Percentiles rank a stretch among this genome's conserved stretches.
Conservation (phyloP, 2,329 filamentous ascomycete species). For the Talaromyces sp. region DNA sequence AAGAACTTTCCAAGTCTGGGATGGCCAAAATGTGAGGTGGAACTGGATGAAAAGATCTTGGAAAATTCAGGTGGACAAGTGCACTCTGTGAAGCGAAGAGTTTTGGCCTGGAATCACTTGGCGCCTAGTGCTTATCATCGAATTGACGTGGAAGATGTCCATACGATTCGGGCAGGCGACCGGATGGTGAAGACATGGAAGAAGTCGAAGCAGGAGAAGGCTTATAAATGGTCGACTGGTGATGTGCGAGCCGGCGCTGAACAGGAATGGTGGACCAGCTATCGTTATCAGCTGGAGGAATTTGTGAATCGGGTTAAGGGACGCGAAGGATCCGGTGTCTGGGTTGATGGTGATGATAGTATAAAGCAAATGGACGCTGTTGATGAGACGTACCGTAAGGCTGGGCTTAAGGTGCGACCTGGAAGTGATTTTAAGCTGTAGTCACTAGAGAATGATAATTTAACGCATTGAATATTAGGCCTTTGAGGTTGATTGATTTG, state of each 20-base stretch:
- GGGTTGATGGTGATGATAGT: constrained; percentile 48
- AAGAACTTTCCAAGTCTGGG: constrained; percentile 7
- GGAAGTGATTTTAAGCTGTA: background rate
- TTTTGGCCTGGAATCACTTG: constrained; percentile 24
- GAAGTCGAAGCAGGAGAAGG: constrained; percentile 17
- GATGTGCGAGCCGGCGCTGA: background rate
- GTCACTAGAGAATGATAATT: too few relatives aligned
- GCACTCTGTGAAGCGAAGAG: constrained; percentile 12
- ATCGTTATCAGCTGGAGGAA: constrained; percentile 52
- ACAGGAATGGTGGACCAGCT: constrained; percentile 49
- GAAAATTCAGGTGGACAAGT: background rate
- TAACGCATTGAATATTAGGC: too few relatives aligned
- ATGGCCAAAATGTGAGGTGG: constrained; percentile 24
- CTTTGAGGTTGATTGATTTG: too few relatives aligned
- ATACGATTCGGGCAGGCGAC: constrained; percentile 26
- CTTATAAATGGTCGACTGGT: constrained; percentile 30
- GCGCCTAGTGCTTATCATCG: constrained; percentile 22
- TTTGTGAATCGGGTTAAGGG: constrained; percentile 53
- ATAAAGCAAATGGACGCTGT: constrained; percentile 51
- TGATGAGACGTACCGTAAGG: constrained; percentile 52
- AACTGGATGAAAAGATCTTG: constrained; percentile 15
- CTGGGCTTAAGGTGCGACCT: constrained; percentile 27
- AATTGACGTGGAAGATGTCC: constrained; percentile 38
- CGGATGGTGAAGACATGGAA: constrained; percentile 20
- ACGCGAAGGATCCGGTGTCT: constrained; percentile 37